These are phyloP conservation scores for Coemansia sp. DNA, from an alignment of 192 early-diverging fungal genomes.

Conservation along the genomic window DNA sequence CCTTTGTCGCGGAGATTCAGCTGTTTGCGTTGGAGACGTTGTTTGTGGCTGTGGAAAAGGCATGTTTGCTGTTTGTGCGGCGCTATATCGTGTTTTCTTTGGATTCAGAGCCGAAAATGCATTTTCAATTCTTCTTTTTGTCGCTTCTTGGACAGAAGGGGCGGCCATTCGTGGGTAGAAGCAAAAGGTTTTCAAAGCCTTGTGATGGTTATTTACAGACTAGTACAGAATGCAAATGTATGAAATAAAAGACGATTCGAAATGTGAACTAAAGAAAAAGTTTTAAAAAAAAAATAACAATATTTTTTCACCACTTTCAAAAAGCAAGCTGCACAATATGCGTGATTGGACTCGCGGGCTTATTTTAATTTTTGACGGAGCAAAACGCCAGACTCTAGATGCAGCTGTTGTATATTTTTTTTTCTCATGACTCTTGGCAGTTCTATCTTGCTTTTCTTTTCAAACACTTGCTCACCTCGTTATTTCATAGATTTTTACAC, in stretches of 20 bases:
- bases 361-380: too few species aligned
- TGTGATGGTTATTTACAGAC: neutral
- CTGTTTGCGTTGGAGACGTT: neutral
- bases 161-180: conserved; percentile 27
- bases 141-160: conserved; percentile 21
- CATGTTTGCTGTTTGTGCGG: neutral
- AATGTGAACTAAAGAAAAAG: too few species aligned
- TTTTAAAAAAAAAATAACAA: neutral
- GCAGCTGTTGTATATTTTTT: too few species aligned
- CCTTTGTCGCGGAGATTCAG: neutral
- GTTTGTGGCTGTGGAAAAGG: neutral
- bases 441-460: too few species aligned
- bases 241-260: too few species aligned
- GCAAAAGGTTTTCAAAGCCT: neutral
- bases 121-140: conserved; percentile 42
- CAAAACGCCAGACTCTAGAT: too few species aligned
- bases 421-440: too few species aligned
- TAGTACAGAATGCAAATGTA: neutral
- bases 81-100: conserved; percentile 24
- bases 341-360: too few species aligned
- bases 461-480: too few species aligned
- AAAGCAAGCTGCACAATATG: too few species aligned
- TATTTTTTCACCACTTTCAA: too few species aligned
- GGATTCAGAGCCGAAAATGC: conserved; percentile 31
- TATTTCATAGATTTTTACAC: too few species aligned